Evolutionary conservation across 352 stramenopile genomes (phyloP), one percentile per base, ranked within the genome.

Genomic region (Globisporangium spiculum): DNA sequence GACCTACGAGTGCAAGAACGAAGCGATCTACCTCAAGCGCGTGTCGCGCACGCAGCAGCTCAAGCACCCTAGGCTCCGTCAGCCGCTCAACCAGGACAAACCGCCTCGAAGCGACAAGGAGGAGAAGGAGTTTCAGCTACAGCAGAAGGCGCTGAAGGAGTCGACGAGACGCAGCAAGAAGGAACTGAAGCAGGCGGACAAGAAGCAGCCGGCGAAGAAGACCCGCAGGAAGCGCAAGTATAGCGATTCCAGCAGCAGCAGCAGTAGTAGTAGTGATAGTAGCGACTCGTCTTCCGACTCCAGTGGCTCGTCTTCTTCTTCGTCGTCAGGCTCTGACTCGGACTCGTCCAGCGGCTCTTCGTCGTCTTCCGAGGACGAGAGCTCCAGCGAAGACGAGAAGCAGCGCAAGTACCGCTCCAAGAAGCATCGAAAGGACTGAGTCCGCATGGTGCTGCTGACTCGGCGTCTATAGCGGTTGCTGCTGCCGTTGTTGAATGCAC

Each of bases 1-100:
- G 88, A 96, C 85, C 16, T 96, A 93, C 74, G 88, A 96, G 68
- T 96, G 88, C 82, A 92, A 93, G 76, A 91, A 91, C 65, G 80
- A 92, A n/a, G 74, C 85, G 18, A 77, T 91, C 63, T 96, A 96
- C 71, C 70, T 94, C 53, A 79, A 89, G 66, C 86, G 88, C 66
- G 78, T 82, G 60, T 94, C 86, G 60, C 82, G 86, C 38, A 89
- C 86, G 54, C 78, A 90, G 73, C 85, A 94, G 76, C 75, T 96
- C 44, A 81, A 84, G 69, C 88, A 96, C 67, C 88, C 86, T 0
- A 90, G 90, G 67, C 68, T 94, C 22, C 88, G 88, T 16, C 86
- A 92, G 75, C 83, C 84, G 4, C 93, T 96, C 59, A 94, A 92
- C 67, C 71, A 81, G 67, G 88, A 96, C 27, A 87, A 83, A 66